Evolutionary conservation across 768 basidiomycete genomes (phyloP), one percentile per base, ranked within the genome.

Genomic region (Ramaria rubella): DNA sequence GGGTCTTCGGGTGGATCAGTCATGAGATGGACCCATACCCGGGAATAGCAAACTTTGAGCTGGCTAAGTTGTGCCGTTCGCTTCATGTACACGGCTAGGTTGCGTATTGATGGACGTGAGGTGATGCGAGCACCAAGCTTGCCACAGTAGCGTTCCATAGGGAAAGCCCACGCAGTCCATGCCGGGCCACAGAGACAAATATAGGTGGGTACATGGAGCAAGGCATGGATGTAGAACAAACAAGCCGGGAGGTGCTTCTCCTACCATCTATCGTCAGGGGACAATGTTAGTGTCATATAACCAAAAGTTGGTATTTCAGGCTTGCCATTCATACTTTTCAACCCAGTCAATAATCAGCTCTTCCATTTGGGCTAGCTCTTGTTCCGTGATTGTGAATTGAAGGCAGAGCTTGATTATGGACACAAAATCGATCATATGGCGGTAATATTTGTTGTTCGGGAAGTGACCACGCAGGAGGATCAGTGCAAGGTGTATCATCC

Each of bases 121-220:
- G 36, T 38, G 36, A 38, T n/a, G n/a, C 6, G 36, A 3, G 36
- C 12, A 3, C 3, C 36, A 12, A 38, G 36, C n/a, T 38, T 38
- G 36, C 36, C 6, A 7, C 36, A 38, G n/a, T 38, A 38, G 2
- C 64, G 36, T 54, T 75, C 73, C 62, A 73, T 68, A 23, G 59
- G 62, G 53, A 73, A 74, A 1, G 69, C 64, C 73, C 49, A 50
- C 6, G 27, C 11, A 3, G 33, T 4, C 49, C 49, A 50, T 21
- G 33, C 26, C 6, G 49, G 49, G 17, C 49, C 9, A 29, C 17
- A 29, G n/a, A 2, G n/a, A n/a, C 49, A 33, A 4, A 50, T 50
- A n/a, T 38, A 38, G 6, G 2, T 7, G 2, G 36, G 36, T 3
- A 38, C 6, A 7, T 38, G 36, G 2, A 50, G 6, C 14, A 7